A percentile compares a stretch with the other conserved stretches of the same genome.
phyloP scores from a whole-genome alignment of 176 grass and related monocot genomes.

The Triticum turgidum region DNA sequence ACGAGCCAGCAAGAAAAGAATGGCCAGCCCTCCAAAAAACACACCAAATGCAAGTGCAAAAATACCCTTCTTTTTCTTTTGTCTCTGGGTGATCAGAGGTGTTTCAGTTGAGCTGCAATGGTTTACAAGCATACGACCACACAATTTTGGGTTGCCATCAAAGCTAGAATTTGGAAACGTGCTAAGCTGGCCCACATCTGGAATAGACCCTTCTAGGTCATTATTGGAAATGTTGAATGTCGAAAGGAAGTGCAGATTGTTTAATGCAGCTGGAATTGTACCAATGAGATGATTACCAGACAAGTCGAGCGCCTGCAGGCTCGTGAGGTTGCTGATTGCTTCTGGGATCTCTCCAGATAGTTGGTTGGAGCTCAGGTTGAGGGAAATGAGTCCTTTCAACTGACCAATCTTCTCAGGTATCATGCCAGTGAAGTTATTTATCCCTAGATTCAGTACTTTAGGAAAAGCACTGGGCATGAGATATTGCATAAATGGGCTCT shows the following conservation, averaged over 20 bases:
- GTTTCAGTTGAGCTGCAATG: slow-evolving; percentile 12
- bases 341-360: slow-evolving; percentile 39
- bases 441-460: slow-evolving; percentile 14
- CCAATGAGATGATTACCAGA: slow-evolving; percentile 49
- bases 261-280: slow-evolving; percentile 25
- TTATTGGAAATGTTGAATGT: slow-evolving; percentile 49
- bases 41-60: slow-evolving; percentile 40
- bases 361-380: slow-evolving; percentile 40
- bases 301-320: slow-evolving; percentile 37
- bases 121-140: slow-evolving; percentile 36
- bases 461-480: slow-evolving; percentile 23
- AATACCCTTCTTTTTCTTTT: background rate
- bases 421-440: slow-evolving; percentile 25
- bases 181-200: slow-evolving; percentile 40
- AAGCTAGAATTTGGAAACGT: slow-evolving; percentile 49
- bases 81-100: background rate
- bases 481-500: slow-evolving; percentile 18
- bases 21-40: slow-evolving; percentile 27
- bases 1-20: slow-evolving; percentile 35
- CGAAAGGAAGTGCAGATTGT: slow-evolving; percentile 46
- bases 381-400: slow-evolving; percentile 28
- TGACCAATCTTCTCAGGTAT: slow-evolving; percentile 45
- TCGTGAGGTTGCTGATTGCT: slow-evolving; percentile 16
- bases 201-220: slow-evolving; percentile 45
- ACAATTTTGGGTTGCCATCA: slow-evolving; percentile 51